Conservation (phyloP, 768 basidiomycete species). For the Phlegmacium glaucopus region DNA sequence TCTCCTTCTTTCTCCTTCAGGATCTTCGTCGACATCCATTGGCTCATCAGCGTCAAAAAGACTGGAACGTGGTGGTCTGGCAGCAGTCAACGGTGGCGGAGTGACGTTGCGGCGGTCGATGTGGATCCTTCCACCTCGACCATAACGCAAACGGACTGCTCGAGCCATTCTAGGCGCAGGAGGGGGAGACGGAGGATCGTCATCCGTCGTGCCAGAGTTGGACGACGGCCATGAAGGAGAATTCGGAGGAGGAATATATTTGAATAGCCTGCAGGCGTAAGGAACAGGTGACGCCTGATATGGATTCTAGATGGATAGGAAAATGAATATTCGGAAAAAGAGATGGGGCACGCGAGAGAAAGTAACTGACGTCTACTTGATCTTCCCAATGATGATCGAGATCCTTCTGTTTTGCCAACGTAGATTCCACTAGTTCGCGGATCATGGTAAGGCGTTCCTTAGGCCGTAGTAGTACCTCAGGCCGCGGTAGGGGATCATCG, state of each 20-base stretch:
- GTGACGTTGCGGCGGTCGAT: constrained; percentile 62
- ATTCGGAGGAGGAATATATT: constrained; percentile 45
- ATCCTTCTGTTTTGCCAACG: constrained; percentile 62
- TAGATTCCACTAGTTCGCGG: constrained; percentile 56
- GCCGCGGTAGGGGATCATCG: constrained; percentile 28
- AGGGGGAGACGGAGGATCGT: constrained; percentile 25
- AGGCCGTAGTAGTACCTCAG: constrained; percentile 39
- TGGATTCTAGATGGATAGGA: constrained; percentile 43
- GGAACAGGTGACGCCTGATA: constrained; percentile 65
- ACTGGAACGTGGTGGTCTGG: constrained; percentile 22
- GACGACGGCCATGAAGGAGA: constrained; percentile 27
- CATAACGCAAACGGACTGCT: constrained; percentile 69
- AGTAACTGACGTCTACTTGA: constrained; percentile 63
- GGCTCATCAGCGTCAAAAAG: constrained; percentile 20
- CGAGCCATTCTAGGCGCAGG: constrained; percentile 25
- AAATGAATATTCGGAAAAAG: not conserved
- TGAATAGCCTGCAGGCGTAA: constrained; percentile 64
- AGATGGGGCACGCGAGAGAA: too few species aligned
- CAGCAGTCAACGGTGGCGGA: constrained; percentile 17
- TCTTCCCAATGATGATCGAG: constrained; percentile 86
- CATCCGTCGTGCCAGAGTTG: constrained; percentile 20
- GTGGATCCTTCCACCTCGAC: constrained; percentile 77
- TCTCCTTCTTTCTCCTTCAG: constrained; percentile 35
- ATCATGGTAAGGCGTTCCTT: constrained; percentile 64
- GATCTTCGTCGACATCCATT: constrained; percentile 32